A percentile compares a stretch with the other conserved stretches of the same genome.
Conservation (phyloP, 1,139 yeast genomes). For the Wickerhamomyces sp. region DNA sequence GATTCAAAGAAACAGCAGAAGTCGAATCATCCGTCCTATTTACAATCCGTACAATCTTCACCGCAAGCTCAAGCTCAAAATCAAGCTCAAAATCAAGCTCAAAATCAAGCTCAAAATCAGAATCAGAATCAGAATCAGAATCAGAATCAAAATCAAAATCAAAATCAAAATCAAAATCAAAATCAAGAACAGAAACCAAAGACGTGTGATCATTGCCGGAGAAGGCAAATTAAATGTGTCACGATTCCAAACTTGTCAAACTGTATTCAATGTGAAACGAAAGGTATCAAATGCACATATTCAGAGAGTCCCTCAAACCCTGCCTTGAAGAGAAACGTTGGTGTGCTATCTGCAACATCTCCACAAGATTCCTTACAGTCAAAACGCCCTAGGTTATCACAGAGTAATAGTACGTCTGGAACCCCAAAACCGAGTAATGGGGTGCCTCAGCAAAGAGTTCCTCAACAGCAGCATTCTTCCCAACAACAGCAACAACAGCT, state of each 20-base stretch:
- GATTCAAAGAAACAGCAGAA: background rate
- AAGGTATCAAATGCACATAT: constrained; percentile 62
- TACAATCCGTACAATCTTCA: background rate
- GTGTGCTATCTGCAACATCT: constrained; percentile 8
- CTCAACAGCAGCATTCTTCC: background rate
- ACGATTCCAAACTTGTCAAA: constrained; percentile 51
- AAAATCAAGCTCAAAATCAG: constrained; percentile 2
- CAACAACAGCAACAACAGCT: background rate
- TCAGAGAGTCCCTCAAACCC: constrained; percentile 26
- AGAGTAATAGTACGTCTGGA: constrained; percentile 1
- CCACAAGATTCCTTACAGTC: constrained; percentile 6
- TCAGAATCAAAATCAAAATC: constrained; percentile 8
- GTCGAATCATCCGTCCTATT: constrained; percentile 1
- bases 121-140: constrained; percentile 3
- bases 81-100: constrained; percentile 2
- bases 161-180: background rate
- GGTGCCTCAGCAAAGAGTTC: background rate
- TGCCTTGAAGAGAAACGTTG: constrained; percentile 23
- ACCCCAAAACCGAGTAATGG: constrained; percentile 1
- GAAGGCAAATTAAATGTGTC: constrained; percentile 63
- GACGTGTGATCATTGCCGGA: constrained; percentile 69
- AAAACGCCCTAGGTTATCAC: constrained; percentile 2
- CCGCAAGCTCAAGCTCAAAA: background rate
- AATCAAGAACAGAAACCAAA: constrained; percentile 12
- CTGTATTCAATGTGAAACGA: constrained; percentile 67